These are phyloP conservation scores for Backusella liffmaniae DNA, from an alignment of 192 early-diverging fungal genomes.

Conservation along the genomic window DNA sequence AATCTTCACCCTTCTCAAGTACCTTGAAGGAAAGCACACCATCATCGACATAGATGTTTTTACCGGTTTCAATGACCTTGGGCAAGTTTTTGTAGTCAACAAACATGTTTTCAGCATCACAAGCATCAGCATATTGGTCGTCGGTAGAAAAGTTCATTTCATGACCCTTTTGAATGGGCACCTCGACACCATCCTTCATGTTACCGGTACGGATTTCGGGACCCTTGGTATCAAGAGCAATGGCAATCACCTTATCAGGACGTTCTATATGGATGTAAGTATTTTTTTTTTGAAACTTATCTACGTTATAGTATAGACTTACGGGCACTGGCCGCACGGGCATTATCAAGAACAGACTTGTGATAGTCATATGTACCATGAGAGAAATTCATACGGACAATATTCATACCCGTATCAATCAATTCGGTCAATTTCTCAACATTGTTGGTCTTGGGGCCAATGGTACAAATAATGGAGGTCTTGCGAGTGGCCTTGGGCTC, in stretches of 20 bases:
- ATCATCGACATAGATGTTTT: constrained; percentile 85
- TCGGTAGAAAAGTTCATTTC: constrained; percentile 69
- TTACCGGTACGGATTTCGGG: constrained; percentile 78
- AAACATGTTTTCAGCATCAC: constrained; percentile 59
- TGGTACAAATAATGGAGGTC: constrained; percentile 84
- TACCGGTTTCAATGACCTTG: constrained; percentile 64
- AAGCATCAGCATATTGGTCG: constrained; percentile 51
- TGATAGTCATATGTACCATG: constrained; percentile 72
- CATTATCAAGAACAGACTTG: constrained; percentile 71
- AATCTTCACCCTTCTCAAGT: constrained; percentile 54
- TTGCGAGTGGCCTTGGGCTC: constrained; percentile 62
- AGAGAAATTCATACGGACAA: constrained; percentile 80
- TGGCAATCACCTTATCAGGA: constrained; percentile 52
- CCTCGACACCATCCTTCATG: constrained; percentile 58
- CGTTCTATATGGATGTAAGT: constrained; percentile 14
- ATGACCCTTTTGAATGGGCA: constrained; percentile 65
- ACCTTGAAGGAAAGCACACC: constrained; percentile 94
- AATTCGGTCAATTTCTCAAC: constrained; percentile 68
- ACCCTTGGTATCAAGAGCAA: constrained; percentile 82
- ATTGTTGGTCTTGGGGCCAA: constrained; percentile 74
- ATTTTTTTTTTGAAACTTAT: not conserved
- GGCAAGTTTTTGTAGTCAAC: constrained; percentile 77
- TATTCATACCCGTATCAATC: constrained; percentile 78
- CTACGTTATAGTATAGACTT: not conserved
- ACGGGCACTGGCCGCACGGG: constrained; percentile 43